These are phyloP conservation scores for Trichoderma oligosporum DNA, from an alignment of 2,329 filamentous ascomycete genomes.

Conservation along the genomic window DNA sequence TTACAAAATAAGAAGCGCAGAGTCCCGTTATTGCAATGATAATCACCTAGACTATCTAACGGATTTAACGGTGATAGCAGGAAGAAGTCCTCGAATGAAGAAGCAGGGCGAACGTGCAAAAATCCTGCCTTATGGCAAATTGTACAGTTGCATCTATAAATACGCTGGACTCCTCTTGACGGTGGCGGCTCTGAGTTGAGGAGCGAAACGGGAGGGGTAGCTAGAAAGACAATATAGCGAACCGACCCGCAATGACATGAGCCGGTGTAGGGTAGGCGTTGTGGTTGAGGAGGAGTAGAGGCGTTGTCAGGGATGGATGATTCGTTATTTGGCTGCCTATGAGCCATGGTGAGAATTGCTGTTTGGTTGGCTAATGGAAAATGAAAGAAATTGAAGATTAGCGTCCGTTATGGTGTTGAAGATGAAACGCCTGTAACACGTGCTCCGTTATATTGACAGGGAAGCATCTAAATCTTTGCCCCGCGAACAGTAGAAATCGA, in stretches of 20 bases:
- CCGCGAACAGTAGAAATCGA: too few species aligned
- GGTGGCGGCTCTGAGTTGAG: constrained; percentile 20
- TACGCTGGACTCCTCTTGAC: constrained; percentile 23
- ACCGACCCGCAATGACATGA: constrained; percentile 47
- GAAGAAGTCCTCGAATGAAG: constrained; percentile 41
- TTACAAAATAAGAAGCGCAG: constrained; percentile 46
- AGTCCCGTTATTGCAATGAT: constrained; percentile 32
- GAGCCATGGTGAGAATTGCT: not conserved
- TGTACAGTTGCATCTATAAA: constrained; percentile 45
- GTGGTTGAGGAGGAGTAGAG: not conserved
- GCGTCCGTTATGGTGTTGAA: too few species aligned
- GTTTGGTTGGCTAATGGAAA: not conserved
- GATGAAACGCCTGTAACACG: too few species aligned
- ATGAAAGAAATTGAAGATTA: too few species aligned
- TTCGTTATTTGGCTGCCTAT: not conserved
- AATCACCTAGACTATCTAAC: constrained; percentile 39
- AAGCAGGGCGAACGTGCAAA: constrained; percentile 42
- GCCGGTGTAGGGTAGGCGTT: constrained; percentile 30
- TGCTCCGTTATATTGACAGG: too few species aligned
- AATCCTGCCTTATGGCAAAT: constrained; percentile 47
- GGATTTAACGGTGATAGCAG: constrained; percentile 42
- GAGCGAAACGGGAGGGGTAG: constrained; percentile 34
- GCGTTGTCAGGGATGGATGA: not conserved
- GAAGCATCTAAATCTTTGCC: too few species aligned
- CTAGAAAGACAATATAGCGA: constrained; percentile 42